Conservation (phyloP, 2,329 filamentous ascomycete genomes). For the Grosmannia clavigera region DNA sequence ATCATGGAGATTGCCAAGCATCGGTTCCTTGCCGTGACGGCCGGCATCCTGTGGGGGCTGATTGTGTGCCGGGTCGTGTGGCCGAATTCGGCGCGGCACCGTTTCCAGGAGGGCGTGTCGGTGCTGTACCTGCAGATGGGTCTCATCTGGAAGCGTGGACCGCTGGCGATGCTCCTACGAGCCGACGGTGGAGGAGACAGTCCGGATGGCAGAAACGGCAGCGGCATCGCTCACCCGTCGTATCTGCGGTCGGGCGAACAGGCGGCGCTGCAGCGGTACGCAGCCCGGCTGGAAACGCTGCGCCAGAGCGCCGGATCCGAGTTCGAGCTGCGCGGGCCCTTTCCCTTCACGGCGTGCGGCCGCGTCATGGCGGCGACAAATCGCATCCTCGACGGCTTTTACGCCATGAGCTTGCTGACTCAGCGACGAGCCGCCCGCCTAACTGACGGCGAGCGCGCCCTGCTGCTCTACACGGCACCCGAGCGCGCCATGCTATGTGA, state of each 20-base stretch:
- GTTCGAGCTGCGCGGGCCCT: slow-evolving; percentile 79
- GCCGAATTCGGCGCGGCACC: slow-evolving; percentile 81
- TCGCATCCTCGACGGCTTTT: slow-evolving; percentile 82
- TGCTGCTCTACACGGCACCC: slow-evolving; percentile 64
- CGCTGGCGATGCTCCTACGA: slow-evolving; percentile 59
- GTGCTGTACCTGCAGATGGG: slow-evolving; percentile 92
- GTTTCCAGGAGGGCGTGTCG: slow-evolving; percentile 79
- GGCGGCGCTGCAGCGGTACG: slow-evolving; percentile 71
- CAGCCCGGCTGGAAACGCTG: slow-evolving; percentile 60
- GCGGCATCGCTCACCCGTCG: slow-evolving; percentile 25
- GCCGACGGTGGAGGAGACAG: slow-evolving; percentile 26
- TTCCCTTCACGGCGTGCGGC: slow-evolving; percentile 60
- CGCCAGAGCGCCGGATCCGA: slow-evolving; percentile 66
- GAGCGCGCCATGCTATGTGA: slow-evolving; percentile 75
- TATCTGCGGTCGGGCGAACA: slow-evolving; percentile 89
- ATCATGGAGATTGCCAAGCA: slow-evolving; percentile 84
- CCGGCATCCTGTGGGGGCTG: slow-evolving; percentile 84
- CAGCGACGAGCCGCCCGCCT: slow-evolving; percentile 58
- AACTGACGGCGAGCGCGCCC: slow-evolving; percentile 66
- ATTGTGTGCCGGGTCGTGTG: slow-evolving; percentile 81
- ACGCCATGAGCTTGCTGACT: slow-evolving; percentile 90
- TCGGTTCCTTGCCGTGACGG: slow-evolving; percentile 73
- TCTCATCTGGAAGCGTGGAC: slow-evolving; percentile 90
- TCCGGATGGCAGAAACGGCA: not conserved
- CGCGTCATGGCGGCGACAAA: slow-evolving; percentile 69